Evolutionary conservation across 108 stramenopile genomes (phyloP), one percentile per base, ranked within the genome.

Genomic region (Aurantiochytrium sp.): DNA sequence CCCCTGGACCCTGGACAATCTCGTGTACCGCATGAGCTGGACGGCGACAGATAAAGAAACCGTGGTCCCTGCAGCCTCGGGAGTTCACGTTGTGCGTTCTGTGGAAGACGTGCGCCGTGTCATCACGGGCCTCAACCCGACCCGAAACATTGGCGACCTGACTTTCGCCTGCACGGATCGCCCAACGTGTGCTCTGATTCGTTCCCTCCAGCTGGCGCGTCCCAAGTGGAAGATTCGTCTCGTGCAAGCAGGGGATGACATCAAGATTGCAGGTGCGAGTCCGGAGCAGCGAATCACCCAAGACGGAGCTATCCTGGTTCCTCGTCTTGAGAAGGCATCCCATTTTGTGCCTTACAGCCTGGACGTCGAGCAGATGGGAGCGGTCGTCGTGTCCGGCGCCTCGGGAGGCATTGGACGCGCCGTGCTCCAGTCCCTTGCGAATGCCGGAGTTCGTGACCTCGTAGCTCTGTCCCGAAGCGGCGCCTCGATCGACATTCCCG

Each of bases 351-450:
- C 59, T 10, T 65, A 65, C 34, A 65, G 59, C 24, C 59, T 65
- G 22, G 32, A 1, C 3, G 8, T 65, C 12, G 36, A 81, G 30
- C 73, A 30, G 6, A 12, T n/a, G 8, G 39, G 42, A 30, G 19
- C 73, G 8, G 45, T 81, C 1, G 10, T 81, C 24, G 19, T 81
- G 12, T 30, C 42, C 6, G 73, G 73, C 6, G 73, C 73, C 6
- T 81, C 73, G 19, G 73, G 73, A 24, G 73, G 73, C n/a, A 41
- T 81, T n/a, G 73, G 42, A 12, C n/a, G 24, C n/a, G 59, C 59
- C 22, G 10, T 65, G 8, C 15, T 65, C 12, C 15, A 65, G 10
- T 34, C 32, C 10, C 34, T 65, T 12, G 15, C 19, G 8, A 27
- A 34, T 27, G 59, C 59, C 8, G 59, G 59, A 12, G 22, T 34